Evolutionary conservation across 2,329 filamentous ascomycete genomes (phyloP).

Genomic region (Fusarium beomiforme): DNA sequence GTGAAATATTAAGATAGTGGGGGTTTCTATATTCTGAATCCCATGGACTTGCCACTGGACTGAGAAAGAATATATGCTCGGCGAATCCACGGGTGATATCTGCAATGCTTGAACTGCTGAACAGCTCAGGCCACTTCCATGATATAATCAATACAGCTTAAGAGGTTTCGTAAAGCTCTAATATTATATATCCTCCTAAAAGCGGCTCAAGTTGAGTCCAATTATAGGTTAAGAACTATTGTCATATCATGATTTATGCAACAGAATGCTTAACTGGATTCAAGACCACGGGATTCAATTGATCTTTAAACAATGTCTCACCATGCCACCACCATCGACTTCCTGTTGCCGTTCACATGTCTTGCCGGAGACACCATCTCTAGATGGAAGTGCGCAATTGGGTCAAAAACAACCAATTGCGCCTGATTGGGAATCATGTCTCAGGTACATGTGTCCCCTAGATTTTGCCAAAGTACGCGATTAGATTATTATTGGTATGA

Average conservation of each 20-base stretch:
- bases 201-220: neutral
- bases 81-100: neutral
- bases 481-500: neutral
- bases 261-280: neutral
- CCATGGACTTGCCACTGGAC: neutral
- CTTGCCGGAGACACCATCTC: constrained; percentile 26
- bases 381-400: constrained; percentile 6
- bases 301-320: constrained; percentile 16
- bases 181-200: neutral
- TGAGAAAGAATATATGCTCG: neutral
- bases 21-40: neutral
- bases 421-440: constrained; percentile 30
- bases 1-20: neutral
- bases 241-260: neutral
- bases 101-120: neutral
- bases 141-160: neutral
- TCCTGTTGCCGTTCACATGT: constrained; percentile 35
- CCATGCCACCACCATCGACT: constrained; percentile 23
- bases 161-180: neutral
- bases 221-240: too few relatives aligned
- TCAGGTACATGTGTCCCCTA: constrained; percentile 27
- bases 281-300: neutral
- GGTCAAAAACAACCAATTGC: constrained; percentile 11
- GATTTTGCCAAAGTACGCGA: neutral
- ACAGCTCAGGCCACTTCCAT: neutral